Conservation (phyloP, 192 early-diverging fungal species). For the Martensiomyces pterosporus region DNA sequence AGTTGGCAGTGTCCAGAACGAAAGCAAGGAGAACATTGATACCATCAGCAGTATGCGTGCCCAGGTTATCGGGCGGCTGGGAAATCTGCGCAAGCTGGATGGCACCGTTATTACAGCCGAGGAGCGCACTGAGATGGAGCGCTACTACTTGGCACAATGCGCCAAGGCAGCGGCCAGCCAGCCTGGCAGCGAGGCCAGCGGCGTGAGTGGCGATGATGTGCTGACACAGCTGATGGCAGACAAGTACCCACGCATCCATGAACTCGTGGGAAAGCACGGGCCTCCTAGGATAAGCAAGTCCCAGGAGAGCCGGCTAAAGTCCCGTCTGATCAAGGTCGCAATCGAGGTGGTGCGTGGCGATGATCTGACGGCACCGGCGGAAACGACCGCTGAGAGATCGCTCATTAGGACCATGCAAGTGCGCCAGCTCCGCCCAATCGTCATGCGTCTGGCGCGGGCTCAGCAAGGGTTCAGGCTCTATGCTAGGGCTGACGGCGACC, state of each 20-base stretch:
- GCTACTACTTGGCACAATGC: conserved; percentile 25
- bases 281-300: background rate
- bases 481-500: conserved; percentile 1
- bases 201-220: too few relatives aligned
- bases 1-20: too few relatives aligned
- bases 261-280: conserved; percentile 22
- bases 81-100: conserved; percentile 19
- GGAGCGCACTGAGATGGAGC: conserved; percentile 48
- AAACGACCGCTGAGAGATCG: conserved; percentile 3
- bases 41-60: conserved; percentile 1
- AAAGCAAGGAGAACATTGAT: too few relatives aligned
- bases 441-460: conserved; percentile 14
- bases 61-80: conserved; percentile 14
- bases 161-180: background rate
- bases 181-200: too few relatives aligned
- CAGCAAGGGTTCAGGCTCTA: conserved; percentile 7
- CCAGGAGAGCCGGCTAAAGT: conserved; percentile 4
- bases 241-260: conserved; percentile 10
- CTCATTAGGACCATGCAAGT: conserved; percentile 34
- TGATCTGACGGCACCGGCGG: background rate
- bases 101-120: conserved; percentile 11
- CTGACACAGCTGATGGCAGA: conserved; percentile 2
- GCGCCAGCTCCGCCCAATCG: conserved; percentile 26
- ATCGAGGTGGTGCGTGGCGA: conserved; percentile 5
- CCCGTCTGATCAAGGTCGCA: conserved; percentile 3